Conservation (phyloP, 2,329 filamentous ascomycete species). For the Onygenales sp. region DNA sequence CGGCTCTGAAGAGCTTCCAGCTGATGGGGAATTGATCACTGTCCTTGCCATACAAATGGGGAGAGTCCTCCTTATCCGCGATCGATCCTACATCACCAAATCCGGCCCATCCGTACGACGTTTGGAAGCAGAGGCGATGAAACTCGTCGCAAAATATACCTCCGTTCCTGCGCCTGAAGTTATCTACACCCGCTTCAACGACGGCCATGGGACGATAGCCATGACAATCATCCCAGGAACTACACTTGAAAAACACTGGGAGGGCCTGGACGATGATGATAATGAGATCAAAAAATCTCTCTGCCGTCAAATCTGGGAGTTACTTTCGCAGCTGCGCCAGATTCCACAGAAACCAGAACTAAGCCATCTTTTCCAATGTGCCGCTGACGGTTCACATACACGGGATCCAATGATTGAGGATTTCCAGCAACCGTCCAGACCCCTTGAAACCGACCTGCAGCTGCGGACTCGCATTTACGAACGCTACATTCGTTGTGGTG, state of each 20-base stretch:
- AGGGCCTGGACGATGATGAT: conserved; percentile 10
- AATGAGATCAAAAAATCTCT: conserved; percentile 12
- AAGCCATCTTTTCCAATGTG: conserved; percentile 13
- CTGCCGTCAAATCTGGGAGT: conserved; percentile 14
- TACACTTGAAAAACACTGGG: conserved; percentile 10
- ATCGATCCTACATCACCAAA: not conserved
- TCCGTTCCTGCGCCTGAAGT: conserved; percentile 13
- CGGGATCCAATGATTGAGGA: conserved; percentile 13
- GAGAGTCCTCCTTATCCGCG: not conserved
- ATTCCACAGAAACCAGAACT: conserved; percentile 11
- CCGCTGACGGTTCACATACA: conserved; percentile 15
- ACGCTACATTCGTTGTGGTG: conserved; percentile 15
- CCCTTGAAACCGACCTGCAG: conserved; percentile 13
- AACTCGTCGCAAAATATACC: conserved; percentile 6
- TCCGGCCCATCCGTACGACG: not conserved
- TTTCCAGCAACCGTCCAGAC: conserved; percentile 10
- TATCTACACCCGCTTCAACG: conserved; percentile 1
- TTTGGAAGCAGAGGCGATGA: not conserved
- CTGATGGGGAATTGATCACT: not conserved
- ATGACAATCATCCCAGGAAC: conserved; percentile 11
- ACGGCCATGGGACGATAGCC: conserved; percentile 4
- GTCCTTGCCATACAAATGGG: conserved; percentile 3
- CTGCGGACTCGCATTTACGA: conserved; percentile 17
- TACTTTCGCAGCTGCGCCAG: conserved; percentile 10
- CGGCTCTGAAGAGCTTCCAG: not conserved